Conservation (phyloP, 345 rosid species). For the Moricandia moricandioides region DNA sequence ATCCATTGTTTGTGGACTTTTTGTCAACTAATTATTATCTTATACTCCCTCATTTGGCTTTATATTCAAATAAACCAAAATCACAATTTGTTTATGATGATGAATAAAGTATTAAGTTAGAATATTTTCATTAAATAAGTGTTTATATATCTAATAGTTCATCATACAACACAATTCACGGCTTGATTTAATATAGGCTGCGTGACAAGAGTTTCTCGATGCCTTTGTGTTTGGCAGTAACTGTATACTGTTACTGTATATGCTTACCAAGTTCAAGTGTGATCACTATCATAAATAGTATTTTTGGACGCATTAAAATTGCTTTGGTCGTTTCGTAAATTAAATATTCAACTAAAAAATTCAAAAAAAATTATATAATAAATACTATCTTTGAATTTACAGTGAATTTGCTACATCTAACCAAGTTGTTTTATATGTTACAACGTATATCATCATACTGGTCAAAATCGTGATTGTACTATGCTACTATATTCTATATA, state of each 20-base stretch:
- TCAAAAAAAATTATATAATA: no score
- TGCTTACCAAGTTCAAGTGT: not conserved
- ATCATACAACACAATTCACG: not conserved
- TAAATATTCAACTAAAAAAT: not conserved
- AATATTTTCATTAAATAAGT: not conserved
- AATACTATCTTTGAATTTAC: not conserved
- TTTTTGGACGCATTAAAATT: not conserved
- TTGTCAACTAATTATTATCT: not conserved
- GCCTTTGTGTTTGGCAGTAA: not conserved
- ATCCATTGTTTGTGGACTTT: not conserved
- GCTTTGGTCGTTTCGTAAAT: not conserved
- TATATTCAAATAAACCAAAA: not conserved
- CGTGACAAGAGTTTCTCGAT: not conserved
- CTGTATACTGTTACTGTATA: not conserved
- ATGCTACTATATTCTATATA: not conserved
- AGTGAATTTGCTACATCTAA: not conserved
- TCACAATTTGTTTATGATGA: not conserved
- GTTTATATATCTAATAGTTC: not conserved
- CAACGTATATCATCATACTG: not conserved
- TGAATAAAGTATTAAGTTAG: not conserved
- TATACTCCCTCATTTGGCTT: not conserved
- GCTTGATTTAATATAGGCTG: not conserved
- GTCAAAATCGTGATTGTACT: not conserved
- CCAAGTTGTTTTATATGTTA: not conserved
- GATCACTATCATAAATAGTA: not conserved